Evolutionary conservation across 2,329 filamentous ascomycete species (phyloP).

Genomic region (Colletotrichum tamarilloi): DNA sequence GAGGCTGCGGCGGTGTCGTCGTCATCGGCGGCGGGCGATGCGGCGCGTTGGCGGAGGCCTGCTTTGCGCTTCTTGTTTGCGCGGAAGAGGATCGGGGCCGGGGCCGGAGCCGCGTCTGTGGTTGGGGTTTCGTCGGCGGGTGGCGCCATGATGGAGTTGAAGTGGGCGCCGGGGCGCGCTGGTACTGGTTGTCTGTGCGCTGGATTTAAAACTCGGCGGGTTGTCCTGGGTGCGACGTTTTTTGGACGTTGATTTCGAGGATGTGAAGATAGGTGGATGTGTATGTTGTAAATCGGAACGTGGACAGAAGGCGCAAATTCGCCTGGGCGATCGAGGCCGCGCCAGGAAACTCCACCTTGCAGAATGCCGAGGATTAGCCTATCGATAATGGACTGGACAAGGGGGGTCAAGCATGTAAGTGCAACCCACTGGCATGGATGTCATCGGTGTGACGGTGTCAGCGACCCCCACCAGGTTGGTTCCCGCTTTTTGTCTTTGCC

Average conservation of each 20-base stretch:
- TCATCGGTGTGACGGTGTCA: slow-evolving; percentile 16
- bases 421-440: not conserved
- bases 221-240: not conserved
- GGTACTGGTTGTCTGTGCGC: too few species aligned
- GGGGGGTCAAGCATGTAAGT: not conserved
- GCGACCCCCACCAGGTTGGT: not conserved
- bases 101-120: slow-evolving; percentile 21
- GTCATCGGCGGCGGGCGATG: slow-evolving; percentile 39
- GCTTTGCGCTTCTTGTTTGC: slow-evolving; percentile 69
- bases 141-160: slow-evolving; percentile 38
- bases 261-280: not conserved
- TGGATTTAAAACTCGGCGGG: fast-evolving
- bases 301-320: not conserved
- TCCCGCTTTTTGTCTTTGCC: not conserved
- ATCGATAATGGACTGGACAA: not conserved
- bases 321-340: not conserved
- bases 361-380: not conserved
- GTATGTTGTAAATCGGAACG: not conserved
- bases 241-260: not conserved
- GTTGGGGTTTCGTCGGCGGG: slow-evolving; percentile 36
- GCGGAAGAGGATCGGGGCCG: slow-evolving; percentile 62
- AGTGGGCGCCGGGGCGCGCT: not conserved
- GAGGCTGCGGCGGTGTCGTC: not conserved
- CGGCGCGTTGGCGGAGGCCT: slow-evolving; percentile 61
- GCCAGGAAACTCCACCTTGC: not conserved